phyloP scores from a whole-genome alignment of 169 alveolate species.

The Theileria sp. region DNA sequence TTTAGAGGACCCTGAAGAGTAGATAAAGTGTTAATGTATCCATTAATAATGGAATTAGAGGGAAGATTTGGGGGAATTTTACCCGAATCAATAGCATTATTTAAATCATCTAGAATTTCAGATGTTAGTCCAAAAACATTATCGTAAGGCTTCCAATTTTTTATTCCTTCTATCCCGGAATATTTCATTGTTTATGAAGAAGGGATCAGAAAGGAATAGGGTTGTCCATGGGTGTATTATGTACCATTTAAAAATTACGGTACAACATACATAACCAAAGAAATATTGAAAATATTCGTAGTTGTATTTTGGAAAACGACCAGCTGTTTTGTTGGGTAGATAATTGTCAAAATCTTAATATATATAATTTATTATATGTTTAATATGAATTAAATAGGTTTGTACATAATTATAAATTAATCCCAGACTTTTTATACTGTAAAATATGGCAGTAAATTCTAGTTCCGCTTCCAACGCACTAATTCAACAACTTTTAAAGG shows the following conservation, averaged over 20 bases:
- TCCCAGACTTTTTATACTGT: neutral
- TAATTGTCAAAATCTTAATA: neutral
- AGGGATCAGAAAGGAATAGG: neutral
- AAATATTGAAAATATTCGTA: neutral
- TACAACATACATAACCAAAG: neutral
- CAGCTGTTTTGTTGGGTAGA: slow-evolving; percentile 4
- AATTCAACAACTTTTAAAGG: slow-evolving; percentile 76
- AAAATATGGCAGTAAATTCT: slow-evolving; percentile 10
- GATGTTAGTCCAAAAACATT: slow-evolving; percentile 13
- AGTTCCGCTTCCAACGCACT: slow-evolving; percentile 71
- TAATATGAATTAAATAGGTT: neutral
- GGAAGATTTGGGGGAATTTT: neutral
- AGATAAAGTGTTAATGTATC: neutral
- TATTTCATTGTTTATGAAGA: slow-evolving; percentile 8
- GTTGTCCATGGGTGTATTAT: neutral
- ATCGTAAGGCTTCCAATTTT: slow-evolving; percentile 30
- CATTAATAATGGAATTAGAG: neutral
- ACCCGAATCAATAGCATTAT: neutral
- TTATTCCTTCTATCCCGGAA: neutral
- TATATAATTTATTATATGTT: neutral
- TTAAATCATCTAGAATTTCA: neutral
- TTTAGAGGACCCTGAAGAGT: neutral
- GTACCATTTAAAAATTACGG: neutral
- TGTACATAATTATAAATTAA: neutral
- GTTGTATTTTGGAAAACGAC: neutral